Conservation (phyloP, 345 rosid genomes). For the Salix brachista region DNA sequence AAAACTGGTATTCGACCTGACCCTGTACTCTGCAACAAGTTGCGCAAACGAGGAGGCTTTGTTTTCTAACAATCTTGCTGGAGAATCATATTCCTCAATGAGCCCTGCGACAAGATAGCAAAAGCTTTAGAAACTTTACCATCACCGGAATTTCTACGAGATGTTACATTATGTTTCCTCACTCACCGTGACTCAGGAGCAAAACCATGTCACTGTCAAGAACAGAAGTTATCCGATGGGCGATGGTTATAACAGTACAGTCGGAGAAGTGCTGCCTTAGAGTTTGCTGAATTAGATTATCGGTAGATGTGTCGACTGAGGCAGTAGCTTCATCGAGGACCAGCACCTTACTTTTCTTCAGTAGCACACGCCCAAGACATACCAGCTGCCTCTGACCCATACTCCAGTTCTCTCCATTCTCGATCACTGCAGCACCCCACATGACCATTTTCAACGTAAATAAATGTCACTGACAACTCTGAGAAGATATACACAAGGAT, state of each 20-base stretch:
- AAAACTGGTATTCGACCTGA: conserved; percentile 53
- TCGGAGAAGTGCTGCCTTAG: conserved; percentile 59
- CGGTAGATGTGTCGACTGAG: conserved; percentile 84
- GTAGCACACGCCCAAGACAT: conserved; percentile 78
- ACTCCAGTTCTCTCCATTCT: conserved; percentile 96
- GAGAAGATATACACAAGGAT: not conserved
- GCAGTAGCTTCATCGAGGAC: conserved; percentile 92
- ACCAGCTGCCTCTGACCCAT: conserved; percentile 89
- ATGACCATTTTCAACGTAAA: not conserved
- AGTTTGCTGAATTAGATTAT: conserved; percentile 72
- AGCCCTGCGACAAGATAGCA: conserved; percentile 37
- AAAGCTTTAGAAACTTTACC: not conserved
- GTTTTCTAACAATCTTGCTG: conserved; percentile 50
- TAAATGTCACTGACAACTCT: no score
- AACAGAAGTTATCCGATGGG: conserved; percentile 81
- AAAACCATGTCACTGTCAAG: conserved; percentile 79
- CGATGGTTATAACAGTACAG: conserved; percentile 73
- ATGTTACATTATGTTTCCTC: not conserved
- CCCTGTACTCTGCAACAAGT: conserved; percentile 71
- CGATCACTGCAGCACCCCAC: conserved; percentile 42
- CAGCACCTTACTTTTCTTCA: conserved; percentile 72
- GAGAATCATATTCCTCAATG: conserved; percentile 66
- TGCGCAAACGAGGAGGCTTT: conserved; percentile 68
- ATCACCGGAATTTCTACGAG: not conserved
- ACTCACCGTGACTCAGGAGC: conserved; percentile 64